A percentile compares a stretch with the other conserved stretches of the same genome.
phyloP scores from a whole-genome alignment of 176 grass and related monocot genomes.

The Pontederia crassipes region DNA sequence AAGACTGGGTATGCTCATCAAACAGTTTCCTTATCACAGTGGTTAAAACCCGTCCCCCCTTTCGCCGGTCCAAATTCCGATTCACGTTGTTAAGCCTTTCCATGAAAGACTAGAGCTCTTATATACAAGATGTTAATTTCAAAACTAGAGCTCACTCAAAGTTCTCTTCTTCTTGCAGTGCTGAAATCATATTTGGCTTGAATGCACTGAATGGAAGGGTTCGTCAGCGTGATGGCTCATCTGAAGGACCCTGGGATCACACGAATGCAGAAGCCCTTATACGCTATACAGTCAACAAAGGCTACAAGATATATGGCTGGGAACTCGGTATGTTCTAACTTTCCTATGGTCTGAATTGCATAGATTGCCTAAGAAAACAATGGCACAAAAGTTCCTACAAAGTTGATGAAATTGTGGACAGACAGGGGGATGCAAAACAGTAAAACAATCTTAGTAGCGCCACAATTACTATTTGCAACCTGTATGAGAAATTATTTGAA shows the following conservation, averaged over 20 bases:
- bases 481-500: not conserved
- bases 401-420: no score
- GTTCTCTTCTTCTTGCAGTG: conserved; percentile 29
- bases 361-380: not conserved
- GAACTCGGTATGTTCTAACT: conserved; percentile 78
- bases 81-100: no score
- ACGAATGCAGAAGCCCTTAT: conserved; percentile 77
- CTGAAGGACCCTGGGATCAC: conserved; percentile 69
- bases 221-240: conserved; percentile 41
- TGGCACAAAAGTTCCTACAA: not conserved
- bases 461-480: not conserved
- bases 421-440: no score
- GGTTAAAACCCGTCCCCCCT: no score
- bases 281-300: conserved; percentile 46
- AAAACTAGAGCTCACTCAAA: conserved; percentile 2
- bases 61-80: no score
- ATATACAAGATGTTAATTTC: no score
- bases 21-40: not conserved
- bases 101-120: not conserved
- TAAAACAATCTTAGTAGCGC: no score
- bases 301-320: conserved; percentile 78
- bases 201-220: conserved; percentile 75
- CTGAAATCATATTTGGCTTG: conserved; percentile 55
- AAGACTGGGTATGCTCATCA: conserved; percentile 41
- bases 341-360: not conserved